Conservation (phyloP, 1,284 basidiomycete species). For the Stereum hirsutum region DNA sequence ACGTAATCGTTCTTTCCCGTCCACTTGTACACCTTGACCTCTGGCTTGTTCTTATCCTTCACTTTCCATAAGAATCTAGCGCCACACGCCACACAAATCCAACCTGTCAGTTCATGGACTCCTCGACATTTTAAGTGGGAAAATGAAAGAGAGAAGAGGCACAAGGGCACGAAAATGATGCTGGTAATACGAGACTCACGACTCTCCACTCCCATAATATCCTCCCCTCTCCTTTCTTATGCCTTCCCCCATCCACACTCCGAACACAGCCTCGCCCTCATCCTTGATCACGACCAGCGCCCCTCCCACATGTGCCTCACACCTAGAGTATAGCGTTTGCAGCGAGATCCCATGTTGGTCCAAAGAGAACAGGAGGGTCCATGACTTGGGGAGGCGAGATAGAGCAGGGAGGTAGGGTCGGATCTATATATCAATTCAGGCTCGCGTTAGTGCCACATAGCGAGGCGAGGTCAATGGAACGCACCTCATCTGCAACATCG, state of each 20-base stretch:
- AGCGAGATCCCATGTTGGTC: conserved; percentile 95
- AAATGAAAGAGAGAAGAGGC: too few species aligned
- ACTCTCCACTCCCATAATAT: conserved; percentile 83
- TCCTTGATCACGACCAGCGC: conserved; percentile 56
- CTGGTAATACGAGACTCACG: too few species aligned
- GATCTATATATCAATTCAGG: conserved; percentile 32
- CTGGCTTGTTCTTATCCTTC: conserved; percentile 30
- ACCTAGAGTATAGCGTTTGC: conserved; percentile 74
- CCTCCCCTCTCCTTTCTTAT: conserved; percentile 47
- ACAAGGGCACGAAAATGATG: too few species aligned
- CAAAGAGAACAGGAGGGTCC: conserved; percentile 86
- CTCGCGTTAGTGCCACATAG: too few species aligned
- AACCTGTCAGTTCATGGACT: too few species aligned
- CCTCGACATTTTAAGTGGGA: too few species aligned
- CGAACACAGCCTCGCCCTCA: conserved; percentile 56
- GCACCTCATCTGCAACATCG: conserved; percentile 31
- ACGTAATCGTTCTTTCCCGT: conserved; percentile 91
- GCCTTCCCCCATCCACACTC: conserved; percentile 75
- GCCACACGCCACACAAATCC: background rate
- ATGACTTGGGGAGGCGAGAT: conserved; percentile 68
- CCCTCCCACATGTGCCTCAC: conserved; percentile 36
- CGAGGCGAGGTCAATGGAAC: background rate
- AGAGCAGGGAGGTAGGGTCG: conserved; percentile 73
- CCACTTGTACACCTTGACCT: conserved; percentile 74
- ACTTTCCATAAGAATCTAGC: conserved; percentile 71